A percentile compares a stretch with the other conserved stretches of the same genome.
Conservation (phyloP, 345 rosid species). For the Eucalyptus pumila region DNA sequence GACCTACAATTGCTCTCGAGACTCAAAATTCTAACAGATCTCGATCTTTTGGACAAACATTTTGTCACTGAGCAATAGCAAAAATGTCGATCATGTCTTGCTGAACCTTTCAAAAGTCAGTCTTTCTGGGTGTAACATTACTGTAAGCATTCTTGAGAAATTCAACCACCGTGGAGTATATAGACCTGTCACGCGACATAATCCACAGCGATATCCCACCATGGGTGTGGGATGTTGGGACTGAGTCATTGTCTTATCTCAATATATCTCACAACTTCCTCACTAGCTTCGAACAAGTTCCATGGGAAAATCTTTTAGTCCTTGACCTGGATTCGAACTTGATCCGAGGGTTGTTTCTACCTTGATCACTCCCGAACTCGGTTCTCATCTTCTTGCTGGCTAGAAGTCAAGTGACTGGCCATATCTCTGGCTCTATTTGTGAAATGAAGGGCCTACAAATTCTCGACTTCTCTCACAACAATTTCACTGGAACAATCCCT, state of each 20-base stretch:
- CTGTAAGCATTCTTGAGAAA: neutral
- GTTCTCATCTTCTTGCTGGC: neutral
- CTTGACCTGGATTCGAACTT: neutral
- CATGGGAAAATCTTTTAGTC: no score
- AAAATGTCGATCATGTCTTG: neutral
- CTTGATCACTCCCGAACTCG: neutral
- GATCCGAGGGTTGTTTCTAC: neutral
- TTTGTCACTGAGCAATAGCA: neutral
- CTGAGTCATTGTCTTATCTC: neutral
- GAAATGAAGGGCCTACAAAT: no score
- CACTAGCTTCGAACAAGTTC: no score
- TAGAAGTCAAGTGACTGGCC: no score
- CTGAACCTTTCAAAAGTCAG: neutral
- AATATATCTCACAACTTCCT: no score
- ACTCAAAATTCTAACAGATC: neutral
- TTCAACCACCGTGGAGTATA: neutral
- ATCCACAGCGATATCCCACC: neutral
- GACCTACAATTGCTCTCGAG: neutral
- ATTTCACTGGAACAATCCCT: no score
- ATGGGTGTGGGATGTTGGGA: neutral
- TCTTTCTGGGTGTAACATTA: slow-evolving; percentile 2
- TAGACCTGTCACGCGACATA: neutral
- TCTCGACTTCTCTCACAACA: no score
- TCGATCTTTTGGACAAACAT: neutral
- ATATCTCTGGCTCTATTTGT: no score